Evolutionary conservation across 2,329 filamentous ascomycete genomes (phyloP).

Genomic region (Claviceps capensis): DNA sequence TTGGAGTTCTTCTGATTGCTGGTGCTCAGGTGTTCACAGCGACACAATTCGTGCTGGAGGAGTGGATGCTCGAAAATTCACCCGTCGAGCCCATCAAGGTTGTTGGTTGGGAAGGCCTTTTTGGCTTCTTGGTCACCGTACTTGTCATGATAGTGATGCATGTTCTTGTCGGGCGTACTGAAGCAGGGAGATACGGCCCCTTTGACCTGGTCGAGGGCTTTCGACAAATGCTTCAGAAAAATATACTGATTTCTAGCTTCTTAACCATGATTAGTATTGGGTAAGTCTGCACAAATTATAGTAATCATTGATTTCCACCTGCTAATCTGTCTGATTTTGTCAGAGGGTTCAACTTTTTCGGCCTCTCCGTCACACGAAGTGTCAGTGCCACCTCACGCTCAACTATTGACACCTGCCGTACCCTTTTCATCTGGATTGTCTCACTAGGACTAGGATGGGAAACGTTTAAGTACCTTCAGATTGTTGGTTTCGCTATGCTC

Average conservation of each 20-base stretch:
- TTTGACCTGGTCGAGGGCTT: constrained; percentile 85
- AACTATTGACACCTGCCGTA: constrained; percentile 94
- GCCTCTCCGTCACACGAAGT: constrained; percentile 75
- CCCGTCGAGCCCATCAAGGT: constrained; percentile 68
- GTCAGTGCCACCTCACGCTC: constrained; percentile 89
- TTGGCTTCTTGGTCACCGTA: constrained; percentile 72
- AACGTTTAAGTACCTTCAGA: constrained; percentile 93
- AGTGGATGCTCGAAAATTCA: constrained; percentile 65
- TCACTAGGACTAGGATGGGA: constrained; percentile 92
- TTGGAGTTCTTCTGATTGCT: constrained; percentile 83
- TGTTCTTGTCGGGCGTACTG: constrained; percentile 59
- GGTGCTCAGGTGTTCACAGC: constrained; percentile 94
- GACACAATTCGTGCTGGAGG: constrained; percentile 89
- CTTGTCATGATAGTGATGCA: constrained; percentile 72
- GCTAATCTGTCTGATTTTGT: constrained; percentile 10
- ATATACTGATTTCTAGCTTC: constrained; percentile 63
- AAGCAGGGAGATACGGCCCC: constrained; percentile 62
- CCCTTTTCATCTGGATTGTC: constrained; percentile 95
- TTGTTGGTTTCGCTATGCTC: constrained; percentile 72
- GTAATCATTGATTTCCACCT: neutral
- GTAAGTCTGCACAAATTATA: constrained; percentile 29
- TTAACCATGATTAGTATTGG: constrained; percentile 97
- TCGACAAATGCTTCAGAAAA: constrained; percentile 57
- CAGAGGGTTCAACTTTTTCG: constrained; percentile 98
- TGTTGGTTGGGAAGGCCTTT: constrained; percentile 92